These are phyloP conservation scores for Boletus reticuloceps DNA, from an alignment of 768 basidiomycete species.

Conservation along the genomic window DNA sequence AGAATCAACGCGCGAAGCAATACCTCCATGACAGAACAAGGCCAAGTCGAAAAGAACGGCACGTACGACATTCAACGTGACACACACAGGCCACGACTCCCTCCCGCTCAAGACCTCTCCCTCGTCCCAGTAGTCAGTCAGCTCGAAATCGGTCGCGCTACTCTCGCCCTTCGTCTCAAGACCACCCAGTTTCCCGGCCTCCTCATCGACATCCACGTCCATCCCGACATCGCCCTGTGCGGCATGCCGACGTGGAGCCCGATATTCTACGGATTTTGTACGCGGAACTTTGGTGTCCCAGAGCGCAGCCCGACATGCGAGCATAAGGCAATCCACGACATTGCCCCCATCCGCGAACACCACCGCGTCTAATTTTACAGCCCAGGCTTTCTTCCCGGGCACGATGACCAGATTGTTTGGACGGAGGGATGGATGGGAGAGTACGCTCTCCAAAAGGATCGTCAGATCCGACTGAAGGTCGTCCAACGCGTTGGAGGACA, in stretches of 20 bases:
- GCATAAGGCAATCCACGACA: conserved; percentile 71
- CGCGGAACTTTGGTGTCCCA: conserved; percentile 80
- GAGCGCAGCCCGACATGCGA: conserved; percentile 75
- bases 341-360: conserved; percentile 76
- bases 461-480: conserved; percentile 77
- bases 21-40: background rate
- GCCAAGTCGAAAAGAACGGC: background rate
- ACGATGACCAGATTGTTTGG: conserved; percentile 64
- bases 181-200: conserved; percentile 46
- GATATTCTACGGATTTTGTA: conserved; percentile 70
- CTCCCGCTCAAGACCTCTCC: conserved; percentile 63
- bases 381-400: conserved; percentile 65
- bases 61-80: conserved; percentile 77
- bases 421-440: conserved; percentile 64
- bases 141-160: conserved; percentile 76
- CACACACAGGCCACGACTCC: conserved; percentile 69
- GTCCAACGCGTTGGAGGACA: conserved; percentile 62
- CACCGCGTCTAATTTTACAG: conserved; percentile 71
- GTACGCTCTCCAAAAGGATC: conserved; percentile 55
- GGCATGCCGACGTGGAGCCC: conserved; percentile 36
- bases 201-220: conserved; percentile 46
- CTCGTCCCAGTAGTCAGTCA: conserved; percentile 86
- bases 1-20: background rate
- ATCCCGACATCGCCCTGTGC: conserved; percentile 39
- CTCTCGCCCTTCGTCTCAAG: conserved; percentile 52